Percentiles rank a stretch among this genome's conserved stretches.
These are phyloP conservation scores for Cyathus striatus DNA, from an alignment of 768 basidiomycete genomes.

Conservation along the genomic window DNA sequence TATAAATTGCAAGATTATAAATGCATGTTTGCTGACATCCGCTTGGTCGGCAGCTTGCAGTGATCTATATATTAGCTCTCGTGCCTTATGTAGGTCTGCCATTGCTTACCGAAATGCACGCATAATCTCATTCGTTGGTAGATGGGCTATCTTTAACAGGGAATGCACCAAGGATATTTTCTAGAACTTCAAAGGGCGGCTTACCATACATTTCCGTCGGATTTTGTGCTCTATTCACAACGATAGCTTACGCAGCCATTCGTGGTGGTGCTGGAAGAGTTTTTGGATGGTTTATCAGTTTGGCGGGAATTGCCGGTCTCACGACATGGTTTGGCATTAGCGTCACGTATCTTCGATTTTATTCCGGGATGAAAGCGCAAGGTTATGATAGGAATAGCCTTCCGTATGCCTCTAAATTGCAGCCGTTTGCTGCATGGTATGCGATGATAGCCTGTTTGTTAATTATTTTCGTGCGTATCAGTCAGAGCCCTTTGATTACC, in stretches of 20 bases:
- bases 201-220: conserved; percentile 71
- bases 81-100: conserved; percentile 65
- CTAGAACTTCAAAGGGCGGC: conserved; percentile 62
- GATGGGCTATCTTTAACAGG: conserved; percentile 78
- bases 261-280: conserved; percentile 61
- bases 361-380: conserved; percentile 76
- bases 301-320: conserved; percentile 65
- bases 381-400: conserved; percentile 67
- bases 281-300: conserved; percentile 76
- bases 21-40: conserved; percentile 78
- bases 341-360: conserved; percentile 78
- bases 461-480: conserved; percentile 57
- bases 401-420: conserved; percentile 63
- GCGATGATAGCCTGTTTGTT: conserved; percentile 33
- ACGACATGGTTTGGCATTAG: conserved; percentile 81
- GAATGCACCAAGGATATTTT: conserved; percentile 81
- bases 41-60: conserved; percentile 91
- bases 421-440: conserved; percentile 74
- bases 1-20: conserved; percentile 51
- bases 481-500: not conserved
- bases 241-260: conserved; percentile 81
- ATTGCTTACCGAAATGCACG: not conserved
- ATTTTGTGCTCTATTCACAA: conserved; percentile 61
- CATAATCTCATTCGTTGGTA: too few species aligned
- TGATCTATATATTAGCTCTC: conserved; percentile 86